These are phyloP conservation scores for Knoxia roxburghii DNA, from an alignment of 257 asterid species.

Conservation along the genomic window DNA sequence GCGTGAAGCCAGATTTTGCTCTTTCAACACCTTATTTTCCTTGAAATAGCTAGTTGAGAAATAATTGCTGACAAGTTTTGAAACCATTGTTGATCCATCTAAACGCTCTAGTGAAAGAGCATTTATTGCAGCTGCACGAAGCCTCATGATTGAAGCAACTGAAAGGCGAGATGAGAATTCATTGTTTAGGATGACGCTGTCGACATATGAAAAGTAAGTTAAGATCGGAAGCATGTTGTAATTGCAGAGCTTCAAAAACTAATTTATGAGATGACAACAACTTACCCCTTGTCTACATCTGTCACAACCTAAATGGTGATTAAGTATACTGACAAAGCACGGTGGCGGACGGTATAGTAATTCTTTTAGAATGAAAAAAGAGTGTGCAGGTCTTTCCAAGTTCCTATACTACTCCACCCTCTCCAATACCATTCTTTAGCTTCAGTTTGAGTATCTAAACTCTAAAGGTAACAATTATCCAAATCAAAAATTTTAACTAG, in stretches of 20 bases:
- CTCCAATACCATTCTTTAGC: too few relatives aligned
- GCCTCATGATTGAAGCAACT: slow-evolving; percentile 31
- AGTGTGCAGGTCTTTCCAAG: too few relatives aligned
- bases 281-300: too few relatives aligned
- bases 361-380: too few relatives aligned
- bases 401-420: too few relatives aligned
- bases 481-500: too few relatives aligned
- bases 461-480: too few relatives aligned
- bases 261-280: neutral
- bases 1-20: neutral
- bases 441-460: too few relatives aligned
- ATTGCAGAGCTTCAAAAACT: neutral
- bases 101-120: slow-evolving; percentile 22
- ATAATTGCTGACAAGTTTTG: slow-evolving; percentile 18
- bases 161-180: slow-evolving; percentile 35
- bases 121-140: slow-evolving; percentile 30
- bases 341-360: too few relatives aligned
- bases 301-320: too few relatives aligned
- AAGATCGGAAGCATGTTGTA: neutral
- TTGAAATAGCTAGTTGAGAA: slow-evolving; percentile 4
- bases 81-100: slow-evolving; percentile 15
- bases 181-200: slow-evolving; percentile 28
- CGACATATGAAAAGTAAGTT: slow-evolving; percentile 2
- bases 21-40: neutral
- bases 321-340: too few relatives aligned